A percentile compares a stretch with the other conserved stretches of the same genome.
Conservation (phyloP, 2,329 filamentous ascomycete genomes). For the Trichoderma sp. region DNA sequence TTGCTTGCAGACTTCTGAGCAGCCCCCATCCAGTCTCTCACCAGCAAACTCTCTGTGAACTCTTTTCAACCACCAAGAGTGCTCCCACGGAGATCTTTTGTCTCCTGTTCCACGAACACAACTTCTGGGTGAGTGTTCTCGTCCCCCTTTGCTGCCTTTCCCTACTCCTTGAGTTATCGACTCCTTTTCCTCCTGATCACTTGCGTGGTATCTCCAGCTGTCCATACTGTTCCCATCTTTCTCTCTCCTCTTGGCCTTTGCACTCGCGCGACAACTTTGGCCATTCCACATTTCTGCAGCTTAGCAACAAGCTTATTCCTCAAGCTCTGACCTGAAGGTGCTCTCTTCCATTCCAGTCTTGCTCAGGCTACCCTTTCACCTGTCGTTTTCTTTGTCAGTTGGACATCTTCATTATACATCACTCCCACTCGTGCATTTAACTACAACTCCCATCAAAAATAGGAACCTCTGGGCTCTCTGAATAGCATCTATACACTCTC, state of each 20-base stretch:
- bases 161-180: neutral
- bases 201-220: neutral
- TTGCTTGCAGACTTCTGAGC: neutral
- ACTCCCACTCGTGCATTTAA: neutral
- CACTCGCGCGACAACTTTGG: neutral
- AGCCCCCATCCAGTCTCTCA: neutral
- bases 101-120: neutral
- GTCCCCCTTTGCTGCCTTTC: neutral
- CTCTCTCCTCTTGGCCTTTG: neutral
- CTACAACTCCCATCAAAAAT: neutral
- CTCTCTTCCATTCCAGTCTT: neutral
- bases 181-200: neutral
- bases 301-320: neutral
- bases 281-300: neutral
- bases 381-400: neutral
- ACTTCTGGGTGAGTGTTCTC: constrained; percentile 2
- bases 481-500: neutral
- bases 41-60: neutral
- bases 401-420: neutral
- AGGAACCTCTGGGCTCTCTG: neutral
- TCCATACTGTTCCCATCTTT: neutral
- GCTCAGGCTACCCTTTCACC: neutral
- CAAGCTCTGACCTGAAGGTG: neutral
- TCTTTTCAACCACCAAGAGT: neutral
- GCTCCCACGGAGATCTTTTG: neutral